Evolutionary conservation across 2,329 filamentous ascomycete genomes (phyloP), one percentile per base, ranked within the genome.

Genomic region (Decorospora gaudefroyi): DNA sequence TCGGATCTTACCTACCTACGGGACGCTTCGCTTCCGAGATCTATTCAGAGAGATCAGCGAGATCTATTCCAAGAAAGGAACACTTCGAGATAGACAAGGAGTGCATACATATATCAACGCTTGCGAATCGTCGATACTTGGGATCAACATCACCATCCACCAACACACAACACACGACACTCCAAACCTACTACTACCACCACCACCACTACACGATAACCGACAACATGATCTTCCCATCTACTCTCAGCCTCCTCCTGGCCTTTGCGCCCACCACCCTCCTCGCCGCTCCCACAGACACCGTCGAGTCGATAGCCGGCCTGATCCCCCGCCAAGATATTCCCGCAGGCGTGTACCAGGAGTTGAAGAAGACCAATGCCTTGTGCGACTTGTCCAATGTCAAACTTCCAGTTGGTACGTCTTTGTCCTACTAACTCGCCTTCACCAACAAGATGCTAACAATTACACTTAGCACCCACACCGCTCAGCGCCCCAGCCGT

Each of bases 401-500:
- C 7, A 42, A 36, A 22, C 59, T 71, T 43, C 67, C 69, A 27
- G 37, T 47, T 25, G 64, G 69, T 72, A 67, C 26, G 59, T 50
- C 19, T 13, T 29, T 18, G 28, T 12, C 11, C 35, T 17, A 21
- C 5, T 18, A 22, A 4, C 12, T 12, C 30, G 9, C 30, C 15
- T 21, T 2, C 7, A 39, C 13, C 17, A 22, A 25, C 8, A 34
- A n/a, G 6, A 27, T 29, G 21, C 58, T 67, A 56, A 68, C 57
- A 55, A 13, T 7, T 4, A 11, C 13, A 13, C n/a, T 11, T 22
- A 76, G 81, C 77, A 53, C 76, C 82, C 31, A 76, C 76, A 5
- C 73, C 80, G 11, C 78, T 95, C 5, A 83, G 86, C 10, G 53
- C 76, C 6, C 82, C 83, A 10, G 73, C 81, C 0, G 55, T 74